A percentile compares a stretch with the other conserved stretches of the same genome.
Evolutionary conservation across 352 stramenopile genomes (phyloP).

Genomic region (Phytophthora podocarpi): DNA sequence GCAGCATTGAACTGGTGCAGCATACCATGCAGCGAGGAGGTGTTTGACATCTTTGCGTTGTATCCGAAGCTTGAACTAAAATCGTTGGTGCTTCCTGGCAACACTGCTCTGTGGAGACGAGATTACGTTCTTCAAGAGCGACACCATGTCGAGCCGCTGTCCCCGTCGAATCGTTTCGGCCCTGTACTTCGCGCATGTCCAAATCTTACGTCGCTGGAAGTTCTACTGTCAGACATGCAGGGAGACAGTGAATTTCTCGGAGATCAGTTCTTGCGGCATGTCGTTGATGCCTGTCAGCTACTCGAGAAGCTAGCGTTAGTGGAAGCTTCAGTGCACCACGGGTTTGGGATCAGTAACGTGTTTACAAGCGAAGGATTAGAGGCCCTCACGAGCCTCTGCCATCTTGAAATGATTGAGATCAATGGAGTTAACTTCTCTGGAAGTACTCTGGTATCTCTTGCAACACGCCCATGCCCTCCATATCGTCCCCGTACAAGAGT

Average conservation of each 20-base stretch:
- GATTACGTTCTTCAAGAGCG: constrained; percentile 38
- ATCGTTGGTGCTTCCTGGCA: constrained; percentile 32
- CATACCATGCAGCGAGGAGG: constrained; percentile 40
- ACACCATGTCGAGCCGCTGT: constrained; percentile 25
- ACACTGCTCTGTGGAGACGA: constrained; percentile 39
- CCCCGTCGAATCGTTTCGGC: constrained; percentile 22
- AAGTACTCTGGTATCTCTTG: constrained; percentile 19
- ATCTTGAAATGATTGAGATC: constrained; percentile 24
- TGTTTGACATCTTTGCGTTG: constrained; percentile 35
- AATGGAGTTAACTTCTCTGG: constrained; percentile 25
- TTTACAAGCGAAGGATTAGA: constrained; percentile 24
- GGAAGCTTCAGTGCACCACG: constrained; percentile 28
- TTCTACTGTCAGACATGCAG: constrained; percentile 37
- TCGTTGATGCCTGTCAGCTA: constrained; percentile 17
- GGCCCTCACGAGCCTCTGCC: constrained; percentile 6
- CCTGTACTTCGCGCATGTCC: constrained; percentile 27
- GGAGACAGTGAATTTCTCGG: constrained; percentile 24
- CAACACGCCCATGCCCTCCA: neutral
- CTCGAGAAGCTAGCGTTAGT: constrained; percentile 24
- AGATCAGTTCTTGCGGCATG: constrained; percentile 30
- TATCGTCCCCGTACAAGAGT: constrained; percentile 12
- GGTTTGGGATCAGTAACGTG: constrained; percentile 35
- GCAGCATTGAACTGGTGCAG: constrained; percentile 34
- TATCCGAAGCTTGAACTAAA: constrained; percentile 26
- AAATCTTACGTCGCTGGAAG: constrained; percentile 22